These are phyloP conservation scores for Aspergillus spinulosporus DNA, from an alignment of 2,329 filamentous ascomycete species.

Conservation along the genomic window DNA sequence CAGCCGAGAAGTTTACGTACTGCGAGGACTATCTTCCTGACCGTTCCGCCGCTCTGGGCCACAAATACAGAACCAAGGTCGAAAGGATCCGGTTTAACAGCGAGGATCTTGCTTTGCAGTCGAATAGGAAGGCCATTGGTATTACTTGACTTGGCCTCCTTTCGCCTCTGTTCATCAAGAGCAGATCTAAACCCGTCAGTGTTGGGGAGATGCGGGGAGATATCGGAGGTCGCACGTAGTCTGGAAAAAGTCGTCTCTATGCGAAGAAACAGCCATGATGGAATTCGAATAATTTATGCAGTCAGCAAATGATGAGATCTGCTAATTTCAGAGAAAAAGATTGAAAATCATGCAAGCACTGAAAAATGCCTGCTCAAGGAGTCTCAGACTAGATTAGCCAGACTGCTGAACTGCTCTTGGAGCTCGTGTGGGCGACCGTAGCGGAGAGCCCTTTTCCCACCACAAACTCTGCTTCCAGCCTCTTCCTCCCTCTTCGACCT, in stretches of 20 bases:
- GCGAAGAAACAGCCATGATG: constrained; percentile 65
- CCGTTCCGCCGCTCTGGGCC: constrained; percentile 81
- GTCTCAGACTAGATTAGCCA: background rate
- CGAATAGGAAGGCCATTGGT: constrained; percentile 77
- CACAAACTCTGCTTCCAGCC: constrained; percentile 34
- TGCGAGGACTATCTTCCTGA: constrained; percentile 72
- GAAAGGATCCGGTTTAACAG: constrained; percentile 66
- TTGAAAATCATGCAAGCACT: background rate
- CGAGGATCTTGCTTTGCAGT: constrained; percentile 83
- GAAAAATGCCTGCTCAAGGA: background rate
- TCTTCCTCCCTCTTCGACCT: constrained; percentile 27
- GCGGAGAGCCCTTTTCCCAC: constrained; percentile 30
- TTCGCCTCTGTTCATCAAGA: constrained; percentile 56
- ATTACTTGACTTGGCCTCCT: constrained; percentile 74
- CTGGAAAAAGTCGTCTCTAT: constrained; percentile 86
- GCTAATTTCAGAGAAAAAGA: background rate
- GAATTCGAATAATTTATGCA: background rate
- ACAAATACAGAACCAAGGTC: constrained; percentile 67
- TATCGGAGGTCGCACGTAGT: constrained; percentile 65
- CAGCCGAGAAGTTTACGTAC: constrained; percentile 52
- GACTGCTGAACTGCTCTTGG: constrained; percentile 27
- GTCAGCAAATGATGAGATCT: background rate
- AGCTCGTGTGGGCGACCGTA: constrained; percentile 38
- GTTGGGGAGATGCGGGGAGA: constrained; percentile 7
- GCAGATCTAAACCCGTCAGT: constrained; percentile 45